Evolutionary conservation across 129 eudicot genomes (phyloP).

Genomic region (Glebionis coronaria): DNA sequence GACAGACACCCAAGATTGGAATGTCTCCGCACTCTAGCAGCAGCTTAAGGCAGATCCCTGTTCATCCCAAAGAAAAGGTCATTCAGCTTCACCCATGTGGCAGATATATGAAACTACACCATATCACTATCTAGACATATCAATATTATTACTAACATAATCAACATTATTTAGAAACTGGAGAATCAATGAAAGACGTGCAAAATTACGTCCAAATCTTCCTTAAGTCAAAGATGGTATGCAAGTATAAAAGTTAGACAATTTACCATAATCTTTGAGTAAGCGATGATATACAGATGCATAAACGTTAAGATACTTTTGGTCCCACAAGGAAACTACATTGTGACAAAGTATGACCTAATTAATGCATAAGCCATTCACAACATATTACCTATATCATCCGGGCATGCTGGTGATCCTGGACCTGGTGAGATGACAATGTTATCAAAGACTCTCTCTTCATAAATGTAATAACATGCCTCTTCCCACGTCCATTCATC

Average conservation of each 20-base stretch:
- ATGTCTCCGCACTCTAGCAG: too few species aligned
- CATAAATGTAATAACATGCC: too few species aligned
- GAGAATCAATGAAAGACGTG: neutral
- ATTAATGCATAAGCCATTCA: neutral
- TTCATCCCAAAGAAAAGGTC: conserved; percentile 9
- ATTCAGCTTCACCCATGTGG: neutral
- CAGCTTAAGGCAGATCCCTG: too few species aligned
- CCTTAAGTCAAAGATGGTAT: neutral
- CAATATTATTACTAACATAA: neutral
- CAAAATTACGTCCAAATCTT: too few species aligned
- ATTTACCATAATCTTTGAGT: conserved; percentile 6
- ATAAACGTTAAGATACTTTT: too few species aligned
- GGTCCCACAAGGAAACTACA: conserved; percentile 8
- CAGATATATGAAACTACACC: neutral
- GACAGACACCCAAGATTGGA: too few species aligned
- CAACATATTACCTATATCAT: conserved; percentile 70
- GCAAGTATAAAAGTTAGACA: neutral
- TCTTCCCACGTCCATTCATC: too few species aligned
- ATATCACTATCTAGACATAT: neutral
- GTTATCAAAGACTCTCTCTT: too few species aligned
- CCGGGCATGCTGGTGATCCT: too few species aligned
- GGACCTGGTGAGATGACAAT: too few species aligned
- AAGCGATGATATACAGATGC: neutral
- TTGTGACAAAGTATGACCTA: too few species aligned
- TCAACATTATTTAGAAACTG: conserved; percentile 11